A percentile compares a stretch with the other conserved stretches of the same genome.
These are phyloP conservation scores for Trichoderma pleuroti DNA, from an alignment of 2,329 filamentous ascomycete species.

Conservation along the genomic window DNA sequence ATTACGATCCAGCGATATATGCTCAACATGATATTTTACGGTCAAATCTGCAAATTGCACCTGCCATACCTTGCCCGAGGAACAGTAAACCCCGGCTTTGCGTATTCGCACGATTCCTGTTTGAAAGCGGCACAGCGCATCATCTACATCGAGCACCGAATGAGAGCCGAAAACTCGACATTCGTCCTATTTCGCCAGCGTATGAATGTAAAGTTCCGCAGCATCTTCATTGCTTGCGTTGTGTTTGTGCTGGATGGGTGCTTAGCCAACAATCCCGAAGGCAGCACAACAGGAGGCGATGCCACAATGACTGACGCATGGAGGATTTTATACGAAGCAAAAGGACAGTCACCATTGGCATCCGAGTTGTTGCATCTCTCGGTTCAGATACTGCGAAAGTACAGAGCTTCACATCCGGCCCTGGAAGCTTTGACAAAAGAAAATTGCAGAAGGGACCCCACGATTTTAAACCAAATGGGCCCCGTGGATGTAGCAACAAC, in stretches of 20 bases:
- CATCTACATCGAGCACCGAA: constrained; percentile 29
- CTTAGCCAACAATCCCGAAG: constrained; percentile 22
- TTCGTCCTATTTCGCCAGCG: constrained; percentile 30
- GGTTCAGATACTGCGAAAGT: constrained; percentile 32
- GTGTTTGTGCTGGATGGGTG: constrained; percentile 35
- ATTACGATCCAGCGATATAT: constrained; percentile 33
- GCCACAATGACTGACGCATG: constrained; percentile 32
- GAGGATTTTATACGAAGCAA: constrained; percentile 33
- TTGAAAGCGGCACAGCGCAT: constrained; percentile 33
- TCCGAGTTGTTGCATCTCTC: constrained; percentile 32
- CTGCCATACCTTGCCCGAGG: constrained; percentile 35
- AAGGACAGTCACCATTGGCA: constrained; percentile 28
- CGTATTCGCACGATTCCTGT: constrained; percentile 32
- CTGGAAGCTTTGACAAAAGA: constrained; percentile 22
- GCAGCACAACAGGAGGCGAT: constrained; percentile 25
- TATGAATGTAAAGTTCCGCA: constrained; percentile 32
- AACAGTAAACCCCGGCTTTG: constrained; percentile 32
- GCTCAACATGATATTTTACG: constrained; percentile 34
- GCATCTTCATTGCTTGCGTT: constrained; percentile 35
- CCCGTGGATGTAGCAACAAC: background rate
- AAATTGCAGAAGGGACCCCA: background rate
- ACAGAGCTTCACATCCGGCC: constrained; percentile 27
- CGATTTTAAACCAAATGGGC: constrained; percentile 13
- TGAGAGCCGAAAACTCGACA: constrained; percentile 27
- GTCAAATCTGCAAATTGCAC: constrained; percentile 36